Evolutionary conservation across 495 filamentous ascomycete species (phyloP), one percentile per base, ranked within the genome.

Genomic region (Trichoderma gamsii): DNA sequence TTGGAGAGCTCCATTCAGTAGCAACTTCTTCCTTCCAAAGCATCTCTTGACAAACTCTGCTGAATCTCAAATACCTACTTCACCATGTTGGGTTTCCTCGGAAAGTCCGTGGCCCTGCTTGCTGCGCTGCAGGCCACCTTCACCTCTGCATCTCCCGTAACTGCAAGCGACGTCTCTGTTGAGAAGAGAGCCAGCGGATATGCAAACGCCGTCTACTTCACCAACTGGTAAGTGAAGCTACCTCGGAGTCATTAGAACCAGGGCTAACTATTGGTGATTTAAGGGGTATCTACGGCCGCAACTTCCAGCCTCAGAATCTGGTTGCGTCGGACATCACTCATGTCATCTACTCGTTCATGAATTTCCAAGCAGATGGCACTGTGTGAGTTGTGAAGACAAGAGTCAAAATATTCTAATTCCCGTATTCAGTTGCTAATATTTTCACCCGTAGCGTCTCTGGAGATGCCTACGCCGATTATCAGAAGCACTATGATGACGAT

Each of bases 331-430:
- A 97, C 69, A 77, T 98, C 68, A 97, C 91, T 7, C 92, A 97
- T 74, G 82, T 97, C 3, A 83, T 97, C 8, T 97, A 97, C 75
- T 84, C 93, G 41, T 98, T 98, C 75, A 92, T 91, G 69, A 94
- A 97, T 74, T 78, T 97, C n/a, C 82, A 84, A 0, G 80, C 88
- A 0, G 89, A 90, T 41, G 94, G 94, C 27, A 88, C 92, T 76
- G 93, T 97, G 79, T 92, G 83, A 68, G 78, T 79, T 25, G 1
- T 4, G 21, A n/a, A 23, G 8, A 16, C 15, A 9, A 25, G n/a
- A 52, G 18, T 4, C 5, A 16, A 18, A 1, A 51, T 2, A 6
- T 21, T 23, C 18, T 9, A 52, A 18, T 16, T 6, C 2, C 1
- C 25, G 9, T n/a, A 9, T 9, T 9, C 49, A 21, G n/a, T 4